Conservation (phyloP, 305 asterid species). For the Ajuga reptans region DNA sequence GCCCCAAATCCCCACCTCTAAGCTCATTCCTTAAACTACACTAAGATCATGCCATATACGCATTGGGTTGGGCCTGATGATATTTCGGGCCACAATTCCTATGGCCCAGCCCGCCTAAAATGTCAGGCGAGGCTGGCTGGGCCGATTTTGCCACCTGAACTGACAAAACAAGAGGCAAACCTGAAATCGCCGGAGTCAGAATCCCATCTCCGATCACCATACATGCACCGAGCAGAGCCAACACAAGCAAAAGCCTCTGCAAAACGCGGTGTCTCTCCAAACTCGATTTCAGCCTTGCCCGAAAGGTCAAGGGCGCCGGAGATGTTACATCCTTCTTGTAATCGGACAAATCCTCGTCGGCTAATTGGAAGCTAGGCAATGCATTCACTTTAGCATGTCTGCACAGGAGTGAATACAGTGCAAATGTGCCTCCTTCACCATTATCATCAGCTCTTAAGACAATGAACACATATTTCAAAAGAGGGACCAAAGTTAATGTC, state of each 20-base stretch:
- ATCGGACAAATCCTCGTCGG: slow-evolving; percentile 65
- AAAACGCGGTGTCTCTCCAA: slow-evolving; percentile 63
- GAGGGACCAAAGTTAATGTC: slow-evolving; percentile 84
- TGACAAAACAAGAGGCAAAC: slow-evolving; percentile 18
- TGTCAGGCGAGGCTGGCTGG: too few relatives aligned
- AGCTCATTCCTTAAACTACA: too few relatives aligned
- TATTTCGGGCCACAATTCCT: too few relatives aligned
- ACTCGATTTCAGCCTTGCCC: slow-evolving; percentile 53
- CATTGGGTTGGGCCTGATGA: too few relatives aligned
- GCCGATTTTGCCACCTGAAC: neutral
- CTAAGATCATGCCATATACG: too few relatives aligned
- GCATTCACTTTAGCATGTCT: slow-evolving; percentile 77
- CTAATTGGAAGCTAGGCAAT: slow-evolving; percentile 70
- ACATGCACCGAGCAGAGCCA: slow-evolving; percentile 91
- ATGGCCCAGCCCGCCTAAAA: too few relatives aligned
- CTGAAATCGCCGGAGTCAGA: slow-evolving; percentile 79
- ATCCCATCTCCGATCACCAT: slow-evolving; percentile 97
- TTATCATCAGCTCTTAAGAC: slow-evolving; percentile 93
- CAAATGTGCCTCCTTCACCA: slow-evolving; percentile 99
- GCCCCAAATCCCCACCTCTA: too few relatives aligned
- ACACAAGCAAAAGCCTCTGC: slow-evolving; percentile 60
- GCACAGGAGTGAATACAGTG: slow-evolving; percentile 76
- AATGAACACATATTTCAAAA: slow-evolving; percentile 75
- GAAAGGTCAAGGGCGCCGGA: slow-evolving; percentile 45
- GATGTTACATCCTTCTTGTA: slow-evolving; percentile 52